Percentiles rank a stretch among this genome's conserved stretches.
These are phyloP conservation scores for Coniella vitis DNA, from an alignment of 2,329 filamentous ascomycete genomes.

Conservation along the genomic window DNA sequence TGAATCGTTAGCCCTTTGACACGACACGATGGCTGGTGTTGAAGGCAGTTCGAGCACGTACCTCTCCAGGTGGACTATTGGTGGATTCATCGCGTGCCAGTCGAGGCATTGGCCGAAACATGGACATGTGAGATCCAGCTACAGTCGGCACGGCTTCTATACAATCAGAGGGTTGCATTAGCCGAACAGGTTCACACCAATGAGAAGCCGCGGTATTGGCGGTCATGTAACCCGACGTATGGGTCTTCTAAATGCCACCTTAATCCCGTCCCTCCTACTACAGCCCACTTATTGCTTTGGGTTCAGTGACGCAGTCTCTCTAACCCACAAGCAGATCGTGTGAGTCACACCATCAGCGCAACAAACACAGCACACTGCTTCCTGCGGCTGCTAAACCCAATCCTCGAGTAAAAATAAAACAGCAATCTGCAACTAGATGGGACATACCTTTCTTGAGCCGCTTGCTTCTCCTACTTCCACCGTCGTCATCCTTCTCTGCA, in stretches of 20 bases:
- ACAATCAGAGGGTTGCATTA: constrained; percentile 27
- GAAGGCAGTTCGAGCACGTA: constrained; percentile 18
- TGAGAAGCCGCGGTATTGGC: constrained; percentile 11
- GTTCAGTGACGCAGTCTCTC: too few relatives aligned
- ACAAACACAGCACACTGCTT: not conserved
- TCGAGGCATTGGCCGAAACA: constrained; percentile 74
- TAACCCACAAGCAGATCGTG: too few relatives aligned
- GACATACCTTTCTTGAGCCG: constrained; percentile 76
- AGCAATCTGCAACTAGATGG: not conserved
- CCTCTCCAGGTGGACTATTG: constrained; percentile 35
- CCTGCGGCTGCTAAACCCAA: not conserved
- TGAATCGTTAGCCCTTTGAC: not conserved
- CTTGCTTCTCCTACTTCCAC: constrained; percentile 74
- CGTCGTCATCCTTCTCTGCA: constrained; percentile 54
- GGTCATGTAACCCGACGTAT: constrained; percentile 10
- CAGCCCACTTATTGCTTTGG: too few relatives aligned
- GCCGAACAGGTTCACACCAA: constrained; percentile 23
- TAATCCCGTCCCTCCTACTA: too few relatives aligned
- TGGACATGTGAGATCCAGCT: constrained; percentile 93
- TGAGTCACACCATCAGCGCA: constrained; percentile 2
- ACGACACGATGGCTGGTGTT: too few relatives aligned
- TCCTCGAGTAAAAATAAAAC: not conserved
- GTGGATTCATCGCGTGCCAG: constrained; percentile 48
- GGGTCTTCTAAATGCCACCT: not conserved
- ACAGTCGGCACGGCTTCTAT: constrained; percentile 69